Conservation (phyloP, 805 yeast species). For the Spathaspora sp. region DNA sequence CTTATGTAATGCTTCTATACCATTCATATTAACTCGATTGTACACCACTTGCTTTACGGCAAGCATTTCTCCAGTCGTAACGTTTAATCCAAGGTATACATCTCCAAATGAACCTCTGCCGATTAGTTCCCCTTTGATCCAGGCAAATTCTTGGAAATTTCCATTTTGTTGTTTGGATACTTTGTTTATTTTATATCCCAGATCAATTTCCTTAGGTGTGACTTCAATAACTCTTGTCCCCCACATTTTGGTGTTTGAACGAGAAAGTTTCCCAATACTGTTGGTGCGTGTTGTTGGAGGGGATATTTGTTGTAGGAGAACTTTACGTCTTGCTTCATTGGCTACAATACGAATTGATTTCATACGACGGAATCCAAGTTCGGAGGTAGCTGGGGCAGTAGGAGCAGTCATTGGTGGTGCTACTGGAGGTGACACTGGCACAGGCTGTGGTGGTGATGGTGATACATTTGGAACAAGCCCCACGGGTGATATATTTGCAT, state of each 20-base stretch:
- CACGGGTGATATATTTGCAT: conserved; percentile 38
- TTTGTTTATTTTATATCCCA: conserved; percentile 58
- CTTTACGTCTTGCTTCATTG: conserved; percentile 63
- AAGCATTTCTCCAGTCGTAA: conserved; percentile 97
- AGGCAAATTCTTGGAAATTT: conserved; percentile 79
- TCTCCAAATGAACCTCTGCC: conserved; percentile 97
- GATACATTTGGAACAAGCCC: conserved; percentile 8
- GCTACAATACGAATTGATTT: conserved; percentile 93
- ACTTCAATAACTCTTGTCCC: conserved; percentile 92
- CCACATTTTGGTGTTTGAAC: conserved; percentile 94
- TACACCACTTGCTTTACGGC: conserved; percentile 94
- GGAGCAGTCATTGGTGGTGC: conserved; percentile 1
- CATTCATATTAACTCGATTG: conserved; percentile 23
- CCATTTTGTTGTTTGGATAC: conserved; percentile 56
- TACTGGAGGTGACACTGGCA: too few relatives aligned
- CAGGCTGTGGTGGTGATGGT: background rate
- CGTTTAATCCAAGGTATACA: conserved; percentile 86
- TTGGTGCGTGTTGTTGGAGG: conserved; percentile 8
- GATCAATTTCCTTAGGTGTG: conserved; percentile 62
- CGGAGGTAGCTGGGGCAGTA: background rate
- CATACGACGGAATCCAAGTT: conserved; percentile 54
- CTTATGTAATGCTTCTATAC: conserved; percentile 75
- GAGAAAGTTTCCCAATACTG: conserved; percentile 36
- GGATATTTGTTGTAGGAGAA: conserved; percentile 20
- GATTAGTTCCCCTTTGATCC: conserved; percentile 96